These are phyloP conservation scores for Calonectria multiphialidica DNA, from an alignment of 2,329 filamentous ascomycete genomes.

Conservation along the genomic window DNA sequence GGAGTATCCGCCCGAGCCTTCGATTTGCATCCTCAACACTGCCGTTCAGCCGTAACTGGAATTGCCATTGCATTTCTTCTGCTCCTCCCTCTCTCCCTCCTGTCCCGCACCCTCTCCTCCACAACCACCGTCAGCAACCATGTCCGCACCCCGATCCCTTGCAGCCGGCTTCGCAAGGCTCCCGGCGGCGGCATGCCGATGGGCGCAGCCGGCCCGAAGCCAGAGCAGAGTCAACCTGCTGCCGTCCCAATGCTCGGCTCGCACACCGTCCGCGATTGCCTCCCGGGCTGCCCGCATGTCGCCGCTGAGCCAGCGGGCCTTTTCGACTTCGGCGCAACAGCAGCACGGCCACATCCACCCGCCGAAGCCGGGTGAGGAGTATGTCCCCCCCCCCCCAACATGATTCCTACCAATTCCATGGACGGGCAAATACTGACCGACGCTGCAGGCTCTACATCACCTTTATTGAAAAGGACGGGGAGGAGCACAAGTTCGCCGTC, in stretches of 20 bases:
- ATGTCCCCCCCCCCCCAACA: conserved; percentile 56
- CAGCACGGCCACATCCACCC: conserved; percentile 85
- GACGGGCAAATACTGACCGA: conserved; percentile 25
- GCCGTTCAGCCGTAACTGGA: background rate
- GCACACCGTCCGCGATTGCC: conserved; percentile 31
- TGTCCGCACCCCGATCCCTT: conserved; percentile 50
- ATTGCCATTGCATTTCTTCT: conserved; percentile 4
- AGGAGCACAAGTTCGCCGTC: conserved; percentile 82
- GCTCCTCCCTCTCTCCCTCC: conserved; percentile 11
- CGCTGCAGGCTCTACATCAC: conserved; percentile 81
- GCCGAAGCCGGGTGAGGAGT: conserved; percentile 95
- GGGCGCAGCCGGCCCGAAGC: conserved; percentile 39
- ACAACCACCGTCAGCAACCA: conserved; percentile 32
- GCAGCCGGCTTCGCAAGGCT: conserved; percentile 49
- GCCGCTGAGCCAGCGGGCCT: conserved; percentile 58
- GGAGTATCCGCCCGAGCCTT: conserved; percentile 6
- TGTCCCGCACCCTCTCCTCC: conserved; percentile 30
- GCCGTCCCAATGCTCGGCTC: conserved; percentile 31
- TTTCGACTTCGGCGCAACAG: conserved; percentile 72
- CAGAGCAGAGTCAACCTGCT: conserved; percentile 26
- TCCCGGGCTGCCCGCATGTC: conserved; percentile 27
- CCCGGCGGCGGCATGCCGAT: conserved; percentile 45
- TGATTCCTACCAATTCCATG: background rate
- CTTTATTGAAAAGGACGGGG: conserved; percentile 92
- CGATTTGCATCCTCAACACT: conserved; percentile 17